Conservation (phyloP, 2,329 filamentous ascomycete genomes). For the Hymenotorrendiella dingleyae region DNA sequence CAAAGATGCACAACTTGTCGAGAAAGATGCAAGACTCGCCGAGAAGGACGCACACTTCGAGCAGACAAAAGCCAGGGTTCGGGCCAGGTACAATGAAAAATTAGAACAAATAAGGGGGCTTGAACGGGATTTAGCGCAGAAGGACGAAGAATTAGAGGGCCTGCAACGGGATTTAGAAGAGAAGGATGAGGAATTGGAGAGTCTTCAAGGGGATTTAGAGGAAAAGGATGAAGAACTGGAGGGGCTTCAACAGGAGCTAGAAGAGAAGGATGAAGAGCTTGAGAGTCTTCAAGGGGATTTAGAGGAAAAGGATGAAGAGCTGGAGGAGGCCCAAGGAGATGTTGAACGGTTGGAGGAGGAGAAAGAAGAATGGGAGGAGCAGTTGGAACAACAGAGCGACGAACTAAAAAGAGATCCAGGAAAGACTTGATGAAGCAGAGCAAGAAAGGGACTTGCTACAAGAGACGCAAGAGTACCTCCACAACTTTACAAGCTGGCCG, state of each 20-base stretch:
- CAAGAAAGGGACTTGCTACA: background rate
- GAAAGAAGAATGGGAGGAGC: background rate
- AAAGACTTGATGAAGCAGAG: background rate
- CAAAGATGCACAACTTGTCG: too few species aligned
- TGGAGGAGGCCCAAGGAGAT: background rate
- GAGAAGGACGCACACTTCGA: too few species aligned
- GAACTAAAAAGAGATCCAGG: background rate
- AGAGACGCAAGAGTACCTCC: background rate
- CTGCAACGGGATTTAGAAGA: background rate
- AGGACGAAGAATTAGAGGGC: background rate
- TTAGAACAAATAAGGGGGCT: too few species aligned
- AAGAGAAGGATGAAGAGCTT: background rate
- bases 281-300: background rate
- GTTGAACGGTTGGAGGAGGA: background rate
- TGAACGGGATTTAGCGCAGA: background rate
- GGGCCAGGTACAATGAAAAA: too few species aligned
- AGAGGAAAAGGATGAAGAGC: background rate
- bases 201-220: background rate
- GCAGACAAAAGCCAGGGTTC: too few species aligned
- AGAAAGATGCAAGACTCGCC: too few species aligned
- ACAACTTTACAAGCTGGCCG: background rate
- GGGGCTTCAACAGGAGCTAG: background rate
- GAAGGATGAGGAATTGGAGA: background rate
- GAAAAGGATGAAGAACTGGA: background rate
- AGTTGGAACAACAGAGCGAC: background rate